These are phyloP conservation scores for Saccharomycopsis malanga DNA, from an alignment of 805 yeast genomes.

Conservation along the genomic window DNA sequence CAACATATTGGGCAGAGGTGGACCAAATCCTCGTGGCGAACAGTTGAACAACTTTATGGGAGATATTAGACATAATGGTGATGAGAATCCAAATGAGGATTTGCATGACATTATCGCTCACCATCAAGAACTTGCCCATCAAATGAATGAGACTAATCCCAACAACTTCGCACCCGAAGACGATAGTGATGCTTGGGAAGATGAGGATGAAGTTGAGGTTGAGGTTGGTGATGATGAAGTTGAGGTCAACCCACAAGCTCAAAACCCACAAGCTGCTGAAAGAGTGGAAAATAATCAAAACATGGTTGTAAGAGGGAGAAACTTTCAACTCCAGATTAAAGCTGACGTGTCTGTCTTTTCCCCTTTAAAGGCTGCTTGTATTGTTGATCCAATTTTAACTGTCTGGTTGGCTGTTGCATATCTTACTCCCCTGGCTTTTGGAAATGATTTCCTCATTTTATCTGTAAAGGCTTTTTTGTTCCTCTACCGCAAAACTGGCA, in stretches of 20 bases:
- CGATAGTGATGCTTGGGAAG: constrained; percentile 22
- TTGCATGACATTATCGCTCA: no score
- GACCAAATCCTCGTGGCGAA: constrained; percentile 1
- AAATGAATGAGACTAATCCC: no score
- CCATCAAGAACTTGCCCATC: no score
- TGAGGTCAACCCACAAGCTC: constrained; percentile 22
- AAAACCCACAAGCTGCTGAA: constrained; percentile 23
- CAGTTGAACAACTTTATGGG: constrained; percentile 10
- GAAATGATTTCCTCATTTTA: constrained; percentile 1
- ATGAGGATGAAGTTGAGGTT: background rate
- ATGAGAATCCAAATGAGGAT: background rate
- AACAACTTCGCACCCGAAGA: background rate
- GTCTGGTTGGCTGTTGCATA: constrained; percentile 12
- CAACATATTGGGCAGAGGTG: background rate
- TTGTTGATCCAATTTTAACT: constrained; percentile 7
- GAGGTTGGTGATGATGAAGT: constrained; percentile 13
- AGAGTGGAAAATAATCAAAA: constrained; percentile 23
- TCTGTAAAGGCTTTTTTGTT: background rate
- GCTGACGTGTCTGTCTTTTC: constrained; percentile 1
- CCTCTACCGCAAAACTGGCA: background rate
- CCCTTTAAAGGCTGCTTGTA: constrained; percentile 10
- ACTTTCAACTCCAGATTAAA: constrained; percentile 2
- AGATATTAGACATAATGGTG: constrained; percentile 11
- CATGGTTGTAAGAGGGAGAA: constrained; percentile 3
- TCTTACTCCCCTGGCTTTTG: constrained; percentile 16